Evolutionary conservation across 108 stramenopile genomes (phyloP), one percentile per base, ranked within the genome.

Genomic region (Fistulifera pelliculosa): DNA sequence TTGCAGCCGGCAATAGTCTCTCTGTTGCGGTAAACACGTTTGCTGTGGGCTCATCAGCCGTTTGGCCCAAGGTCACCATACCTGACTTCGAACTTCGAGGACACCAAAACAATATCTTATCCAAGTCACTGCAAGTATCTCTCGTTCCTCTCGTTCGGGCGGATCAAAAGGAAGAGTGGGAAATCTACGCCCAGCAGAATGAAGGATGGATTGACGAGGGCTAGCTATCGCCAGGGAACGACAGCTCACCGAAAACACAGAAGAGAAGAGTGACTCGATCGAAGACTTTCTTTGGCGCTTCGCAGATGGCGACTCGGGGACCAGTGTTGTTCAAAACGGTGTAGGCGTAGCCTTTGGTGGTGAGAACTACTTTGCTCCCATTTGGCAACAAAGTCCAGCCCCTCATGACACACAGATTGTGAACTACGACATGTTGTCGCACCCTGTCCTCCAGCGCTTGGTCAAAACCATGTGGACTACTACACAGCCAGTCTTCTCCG

Each of bases 201-300:
- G 47, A 60, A 24, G 58, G 16, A 17, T 60, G 58, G 58, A n/a
- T 60, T 2, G 38, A 57, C 18, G 12, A 43, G 23, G 56, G 42
- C 28, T 54, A 24, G 23, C 23, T 50, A 21, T 35, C 8, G 31
- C 31, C 31, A 35, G 3, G 31, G 31, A 35, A 8, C 31, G 31
- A 3, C 6, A 35, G 31, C 31, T 35, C 31, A 35, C 31, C 31
- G 31, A 35, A 6, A 35, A 35, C 31, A 35, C 31, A 6, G 31
- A 35, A 45, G 19, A 45, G 44, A 21, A 45, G 11, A 45, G 44
- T 11, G 44, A 45, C 6, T 45, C 16, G 6, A 19, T 45, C 16
- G 21, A 21, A 45, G 16, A 19, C 6, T 17, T 45, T 11, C 44
- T 19, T 45, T 21, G 19, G 44, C 19, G 44, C 6, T 21, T 19